Conservation (phyloP, 352 stramenopile species). For the Globisporangium yorkense region DNA sequence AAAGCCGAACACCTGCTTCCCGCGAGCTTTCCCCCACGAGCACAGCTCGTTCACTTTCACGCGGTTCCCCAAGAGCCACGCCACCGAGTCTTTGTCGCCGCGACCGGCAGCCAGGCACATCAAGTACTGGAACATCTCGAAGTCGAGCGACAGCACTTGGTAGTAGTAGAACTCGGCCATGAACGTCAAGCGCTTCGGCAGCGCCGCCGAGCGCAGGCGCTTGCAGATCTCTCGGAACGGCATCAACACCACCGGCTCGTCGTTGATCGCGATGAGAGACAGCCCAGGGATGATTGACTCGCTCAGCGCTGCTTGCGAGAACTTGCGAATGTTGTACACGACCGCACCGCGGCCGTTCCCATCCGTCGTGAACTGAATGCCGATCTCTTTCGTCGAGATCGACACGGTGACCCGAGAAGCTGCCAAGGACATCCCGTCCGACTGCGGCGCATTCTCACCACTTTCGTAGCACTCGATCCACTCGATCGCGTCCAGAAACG, state of each 20-base stretch:
- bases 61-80: conserved; percentile 45
- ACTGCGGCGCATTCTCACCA: conserved; percentile 25
- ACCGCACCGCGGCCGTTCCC: conserved; percentile 70
- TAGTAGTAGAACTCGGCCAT: conserved; percentile 86
- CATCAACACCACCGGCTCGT: conserved; percentile 75
- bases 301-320: conserved; percentile 77
- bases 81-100: conserved; percentile 62
- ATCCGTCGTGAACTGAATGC: conserved; percentile 79
- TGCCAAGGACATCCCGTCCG: conserved; percentile 38
- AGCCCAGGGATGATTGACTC: conserved; percentile 59
- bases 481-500: conserved; percentile 73
- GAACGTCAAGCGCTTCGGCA: conserved; percentile 82
- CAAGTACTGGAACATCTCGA: conserved; percentile 78
- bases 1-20: conserved; percentile 70
- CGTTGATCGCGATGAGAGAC: conserved; percentile 78
- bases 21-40: conserved; percentile 62
- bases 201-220: conserved; percentile 42
- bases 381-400: conserved; percentile 79
- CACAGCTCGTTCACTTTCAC: conserved; percentile 62
- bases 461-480: conserved; percentile 67
- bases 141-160: conserved; percentile 64
- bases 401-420: conserved; percentile 62
- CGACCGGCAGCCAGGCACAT: conserved; percentile 62
- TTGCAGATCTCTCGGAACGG: conserved; percentile 73
- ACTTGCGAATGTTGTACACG: conserved; percentile 70